These are phyloP conservation scores for Corchorus capsularis DNA, from an alignment of 345 rosid genomes.

Conservation along the genomic window DNA sequence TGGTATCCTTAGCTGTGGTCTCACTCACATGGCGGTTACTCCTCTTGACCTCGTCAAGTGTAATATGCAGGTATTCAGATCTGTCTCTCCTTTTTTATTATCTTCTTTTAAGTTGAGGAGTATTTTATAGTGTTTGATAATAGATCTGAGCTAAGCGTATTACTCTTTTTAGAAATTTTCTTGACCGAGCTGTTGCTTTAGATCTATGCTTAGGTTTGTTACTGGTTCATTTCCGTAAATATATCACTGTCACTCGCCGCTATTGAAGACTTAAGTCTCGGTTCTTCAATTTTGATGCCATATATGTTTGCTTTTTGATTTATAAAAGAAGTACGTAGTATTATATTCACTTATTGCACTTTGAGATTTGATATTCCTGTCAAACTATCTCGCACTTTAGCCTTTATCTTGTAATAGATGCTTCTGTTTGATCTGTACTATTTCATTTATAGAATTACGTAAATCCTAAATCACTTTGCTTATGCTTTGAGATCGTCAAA, in stretches of 20 bases:
- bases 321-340: not conserved
- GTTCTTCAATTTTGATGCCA: not conserved
- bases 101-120: not conserved
- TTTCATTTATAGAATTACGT: no score
- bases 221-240: not conserved
- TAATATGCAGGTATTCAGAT: slow-evolving; percentile 84
- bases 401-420: not conserved
- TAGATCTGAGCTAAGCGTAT: slow-evolving; percentile 8
- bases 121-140: not conserved
- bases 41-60: slow-evolving; percentile 99
- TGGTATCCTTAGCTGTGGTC: slow-evolving; percentile 93
- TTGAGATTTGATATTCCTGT: not conserved
- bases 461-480: not conserved
- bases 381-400: not conserved
- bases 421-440: not conserved
- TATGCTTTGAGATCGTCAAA: not conserved
- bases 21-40: slow-evolving; percentile 92
- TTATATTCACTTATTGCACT: not conserved
- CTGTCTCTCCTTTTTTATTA: slow-evolving; percentile 14
- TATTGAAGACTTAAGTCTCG: not conserved
- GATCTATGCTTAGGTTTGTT: slow-evolving; percentile 3
- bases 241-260: not conserved
- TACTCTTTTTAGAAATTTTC: not conserved
- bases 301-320: not conserved
- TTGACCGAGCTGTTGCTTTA: slow-evolving; percentile 5